A percentile compares a stretch with the other conserved stretches of the same genome.
These are phyloP conservation scores for Malassezia brasiliensis DNA, from an alignment of 1,284 basidiomycete species.

Conservation along the genomic window DNA sequence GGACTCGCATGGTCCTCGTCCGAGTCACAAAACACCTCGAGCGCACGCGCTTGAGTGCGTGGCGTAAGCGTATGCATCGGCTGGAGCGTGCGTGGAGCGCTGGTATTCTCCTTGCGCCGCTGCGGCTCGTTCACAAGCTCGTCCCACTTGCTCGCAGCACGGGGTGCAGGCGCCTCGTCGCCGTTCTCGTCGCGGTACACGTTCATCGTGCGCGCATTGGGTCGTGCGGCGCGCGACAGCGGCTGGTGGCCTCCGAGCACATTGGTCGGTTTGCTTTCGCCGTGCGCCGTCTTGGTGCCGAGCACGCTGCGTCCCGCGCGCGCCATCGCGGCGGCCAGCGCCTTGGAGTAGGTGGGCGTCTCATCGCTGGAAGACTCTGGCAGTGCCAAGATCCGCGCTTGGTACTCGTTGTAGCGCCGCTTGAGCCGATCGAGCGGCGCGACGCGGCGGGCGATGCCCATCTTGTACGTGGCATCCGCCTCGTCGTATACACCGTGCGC, in stretches of 20 bases:
- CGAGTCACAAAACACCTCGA: slow-evolving; percentile 45
- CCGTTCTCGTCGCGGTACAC: slow-evolving; percentile 17
- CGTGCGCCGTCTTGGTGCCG: slow-evolving; percentile 24
- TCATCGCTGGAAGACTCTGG: slow-evolving; percentile 10
- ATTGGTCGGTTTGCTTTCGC: slow-evolving; percentile 13
- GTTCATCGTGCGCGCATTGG: slow-evolving; percentile 15
- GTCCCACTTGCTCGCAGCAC: slow-evolving; percentile 23
- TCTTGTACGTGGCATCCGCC: slow-evolving; percentile 67
- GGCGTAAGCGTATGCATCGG: slow-evolving; percentile 8
- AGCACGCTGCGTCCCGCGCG: slow-evolving; percentile 36
- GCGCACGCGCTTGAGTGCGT: slow-evolving; percentile 16
- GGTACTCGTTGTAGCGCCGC: slow-evolving; percentile 70
- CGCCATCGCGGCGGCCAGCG: slow-evolving; percentile 36
- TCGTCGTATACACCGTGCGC: slow-evolving; percentile 55
- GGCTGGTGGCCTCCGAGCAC: slow-evolving; percentile 16
- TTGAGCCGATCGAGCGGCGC: slow-evolving; percentile 76
- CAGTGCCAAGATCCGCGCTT: slow-evolving; percentile 52
- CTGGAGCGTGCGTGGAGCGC: neutral
- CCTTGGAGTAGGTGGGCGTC: slow-evolving; percentile 22
- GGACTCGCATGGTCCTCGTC: slow-evolving; percentile 49
- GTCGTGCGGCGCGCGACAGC: neutral
- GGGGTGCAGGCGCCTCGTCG: neutral
- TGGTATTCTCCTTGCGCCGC: slow-evolving; percentile 32
- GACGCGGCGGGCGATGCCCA: slow-evolving; percentile 71
- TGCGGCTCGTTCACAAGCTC: slow-evolving; percentile 24